These are phyloP conservation scores for Acanthamoeba divionensis DNA, from an alignment of 208 protist species.

Conservation along the genomic window DNA sequence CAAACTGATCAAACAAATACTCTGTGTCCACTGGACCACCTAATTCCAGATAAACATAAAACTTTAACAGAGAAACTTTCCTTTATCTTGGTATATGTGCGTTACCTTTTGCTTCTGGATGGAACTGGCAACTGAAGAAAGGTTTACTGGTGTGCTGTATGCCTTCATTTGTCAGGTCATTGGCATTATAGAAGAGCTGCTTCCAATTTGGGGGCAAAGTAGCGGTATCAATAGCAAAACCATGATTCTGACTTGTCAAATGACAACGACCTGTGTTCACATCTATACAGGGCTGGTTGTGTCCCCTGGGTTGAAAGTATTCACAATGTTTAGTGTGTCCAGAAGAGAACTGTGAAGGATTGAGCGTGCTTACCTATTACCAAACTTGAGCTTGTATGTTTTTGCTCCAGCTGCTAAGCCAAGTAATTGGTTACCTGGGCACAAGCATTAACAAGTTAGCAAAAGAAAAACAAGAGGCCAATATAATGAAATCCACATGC, in stretches of 20 bases:
- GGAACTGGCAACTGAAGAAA: conserved; percentile 97
- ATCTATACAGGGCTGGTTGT: conserved; percentile 96
- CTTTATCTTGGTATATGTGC: too few species aligned
- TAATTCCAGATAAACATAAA: neutral
- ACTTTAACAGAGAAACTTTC: neutral
- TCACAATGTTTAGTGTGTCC: neutral
- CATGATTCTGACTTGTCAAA: conserved; percentile 95
- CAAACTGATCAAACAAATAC: conserved; percentile 96
- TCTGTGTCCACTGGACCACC: conserved; percentile 95
- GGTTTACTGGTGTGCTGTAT: conserved; percentile 92
- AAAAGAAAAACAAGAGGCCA: neutral
- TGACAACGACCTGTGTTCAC: conserved; percentile 79
- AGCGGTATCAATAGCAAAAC: conserved; percentile 94
- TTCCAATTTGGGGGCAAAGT: conserved; percentile 91
- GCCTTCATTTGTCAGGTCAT: conserved; percentile 96
- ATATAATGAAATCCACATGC: neutral
- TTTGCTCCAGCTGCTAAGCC: conserved; percentile 86
- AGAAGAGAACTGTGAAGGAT: neutral
- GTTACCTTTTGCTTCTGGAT: conserved; percentile 92
- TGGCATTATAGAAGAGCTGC: conserved; percentile 95
- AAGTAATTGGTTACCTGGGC: conserved; percentile 93
- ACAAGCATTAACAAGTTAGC: neutral
- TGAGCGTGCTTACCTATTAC: conserved; percentile 84
- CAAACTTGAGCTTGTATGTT: conserved; percentile 98
- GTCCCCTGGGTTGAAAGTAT: conserved; percentile 81